Percentiles rank a stretch among this genome's conserved stretches.
Evolutionary conservation across 306 rosid species (phyloP).

Genomic region (Pyrus bretschneideri): DNA sequence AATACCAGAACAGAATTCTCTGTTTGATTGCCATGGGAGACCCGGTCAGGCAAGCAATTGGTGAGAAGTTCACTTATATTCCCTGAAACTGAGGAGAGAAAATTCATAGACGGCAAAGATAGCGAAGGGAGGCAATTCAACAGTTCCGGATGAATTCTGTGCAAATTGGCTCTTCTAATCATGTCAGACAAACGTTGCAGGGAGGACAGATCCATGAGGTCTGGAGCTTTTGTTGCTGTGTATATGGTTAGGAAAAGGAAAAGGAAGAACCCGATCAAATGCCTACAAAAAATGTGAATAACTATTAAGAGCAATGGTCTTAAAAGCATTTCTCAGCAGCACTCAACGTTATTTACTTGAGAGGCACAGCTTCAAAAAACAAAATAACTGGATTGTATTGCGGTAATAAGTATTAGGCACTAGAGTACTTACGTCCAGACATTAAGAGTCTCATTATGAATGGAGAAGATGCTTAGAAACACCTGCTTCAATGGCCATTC

Average conservation of each 20-base stretch:
- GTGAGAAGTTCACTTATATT: slow-evolving; percentile 29
- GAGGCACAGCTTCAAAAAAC: background rate
- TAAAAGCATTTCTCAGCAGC: background rate
- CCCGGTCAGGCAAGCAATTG: slow-evolving; percentile 36
- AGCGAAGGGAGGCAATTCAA: slow-evolving; percentile 42
- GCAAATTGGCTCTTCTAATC: slow-evolving; percentile 31
- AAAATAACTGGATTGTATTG: background rate
- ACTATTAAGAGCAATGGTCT: background rate
- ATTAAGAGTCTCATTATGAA: slow-evolving; percentile 65
- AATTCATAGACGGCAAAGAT: slow-evolving; percentile 31
- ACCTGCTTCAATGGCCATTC: slow-evolving; percentile 61
- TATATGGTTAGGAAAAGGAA: slow-evolving; percentile 51
- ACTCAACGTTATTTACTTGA: background rate
- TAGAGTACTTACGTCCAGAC: slow-evolving; percentile 58
- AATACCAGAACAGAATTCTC: slow-evolving; percentile 14
- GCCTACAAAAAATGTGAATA: slow-evolving; percentile 36
- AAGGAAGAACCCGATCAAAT: slow-evolving; percentile 63
- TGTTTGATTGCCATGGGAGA: slow-evolving; percentile 12
- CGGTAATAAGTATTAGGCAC: background rate
- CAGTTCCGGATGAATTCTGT: slow-evolving; percentile 36
- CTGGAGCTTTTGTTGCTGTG: slow-evolving; percentile 43
- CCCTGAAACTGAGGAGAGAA: slow-evolving; percentile 36
- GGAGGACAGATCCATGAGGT: slow-evolving; percentile 32
- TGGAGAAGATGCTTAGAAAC: slow-evolving; percentile 51
- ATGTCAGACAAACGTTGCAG: slow-evolving; percentile 28